Evolutionary conservation across 2,329 filamentous ascomycete genomes (phyloP), one percentile per base, ranked within the genome.

Genomic region (Pezicula radicicola): DNA sequence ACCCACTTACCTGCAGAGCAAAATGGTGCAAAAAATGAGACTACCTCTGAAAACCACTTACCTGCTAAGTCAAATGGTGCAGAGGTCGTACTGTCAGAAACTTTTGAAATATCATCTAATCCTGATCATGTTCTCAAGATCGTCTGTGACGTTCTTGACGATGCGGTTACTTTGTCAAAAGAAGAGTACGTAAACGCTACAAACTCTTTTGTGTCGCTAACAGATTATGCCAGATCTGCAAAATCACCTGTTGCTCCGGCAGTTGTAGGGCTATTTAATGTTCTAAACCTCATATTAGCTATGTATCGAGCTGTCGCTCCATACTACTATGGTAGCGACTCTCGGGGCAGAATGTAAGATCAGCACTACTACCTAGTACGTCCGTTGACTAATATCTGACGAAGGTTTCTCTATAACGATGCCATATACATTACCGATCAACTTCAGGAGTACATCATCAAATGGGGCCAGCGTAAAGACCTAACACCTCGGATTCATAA

Each of bases 31-130:
- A 88, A 94, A 65, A 73, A 33, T 33, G 30, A 33, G 30, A 13
- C 30, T 33, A 13, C 9, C 30, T 13, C 30, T 25, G 25, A 25
- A 25, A 25, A 25, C 9, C 19, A 15, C 15, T 21, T 13, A 19
- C 15, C 8, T 2, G 3, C 6, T 10, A 27, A 21, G 15, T 21
- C 42, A 13, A 19, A 57, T 15, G 49, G 43, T 3, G 53, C 57
- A 47, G 88, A 94, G 65, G 73, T 97, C 53, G 88, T 89, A 0
- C 72, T 97, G 42, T 88, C 80, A 55, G 94, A 99, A 70, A 88
- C 81, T 1, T 99, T 96, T 68, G 89, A 85, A 53, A 88, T 96
- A 48, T 97, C 93, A 0, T 88, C 88, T 2, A 87, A 97, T 67
- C 93, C 94, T 1, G 86, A 91, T 55, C 82, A 85, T 4, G 84